Evolutionary conservation across 140 eudicot genomes (phyloP).

Genomic region (Bidens hawaiensis): DNA sequence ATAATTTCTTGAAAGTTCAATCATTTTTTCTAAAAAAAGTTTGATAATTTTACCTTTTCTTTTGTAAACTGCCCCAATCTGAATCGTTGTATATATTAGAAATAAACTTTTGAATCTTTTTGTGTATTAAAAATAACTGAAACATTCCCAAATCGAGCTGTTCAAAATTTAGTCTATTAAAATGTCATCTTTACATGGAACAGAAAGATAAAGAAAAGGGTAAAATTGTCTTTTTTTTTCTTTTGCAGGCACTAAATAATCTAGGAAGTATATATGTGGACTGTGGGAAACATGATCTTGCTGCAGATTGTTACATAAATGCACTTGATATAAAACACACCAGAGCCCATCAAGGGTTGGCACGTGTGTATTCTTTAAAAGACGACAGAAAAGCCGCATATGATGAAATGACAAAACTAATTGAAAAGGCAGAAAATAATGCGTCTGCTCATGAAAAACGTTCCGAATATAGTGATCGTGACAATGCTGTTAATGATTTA

Average conservation of each 20-base stretch:
- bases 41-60: too few relatives aligned
- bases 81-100: too few relatives aligned
- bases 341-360: slow-evolving; percentile 92
- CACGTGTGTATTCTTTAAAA: slow-evolving; percentile 68
- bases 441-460: slow-evolving; percentile 93
- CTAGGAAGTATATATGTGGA: slow-evolving; percentile 84
- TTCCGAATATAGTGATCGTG: slow-evolving; percentile 81
- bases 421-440: slow-evolving; percentile 63
- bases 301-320: slow-evolving; percentile 81
- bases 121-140: background rate
- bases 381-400: slow-evolving; percentile 66
- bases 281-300: slow-evolving; percentile 79
- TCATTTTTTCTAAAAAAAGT: background rate
- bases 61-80: too few relatives aligned
- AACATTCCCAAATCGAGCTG: too few relatives aligned
- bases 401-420: slow-evolving; percentile 83
- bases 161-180: too few relatives aligned
- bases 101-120: too few relatives aligned
- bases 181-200: slow-evolving; percentile 3
- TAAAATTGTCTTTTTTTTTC: slow-evolving; percentile 1
- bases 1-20: too few relatives aligned
- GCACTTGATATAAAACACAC: slow-evolving; percentile 90
- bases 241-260: slow-evolving; percentile 75
- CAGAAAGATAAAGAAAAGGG: background rate
- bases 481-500: slow-evolving; percentile 60